Evolutionary conservation across 2,329 filamentous ascomycete genomes (phyloP), one percentile per base, ranked within the genome.

Genomic region (Thelonectria olida): DNA sequence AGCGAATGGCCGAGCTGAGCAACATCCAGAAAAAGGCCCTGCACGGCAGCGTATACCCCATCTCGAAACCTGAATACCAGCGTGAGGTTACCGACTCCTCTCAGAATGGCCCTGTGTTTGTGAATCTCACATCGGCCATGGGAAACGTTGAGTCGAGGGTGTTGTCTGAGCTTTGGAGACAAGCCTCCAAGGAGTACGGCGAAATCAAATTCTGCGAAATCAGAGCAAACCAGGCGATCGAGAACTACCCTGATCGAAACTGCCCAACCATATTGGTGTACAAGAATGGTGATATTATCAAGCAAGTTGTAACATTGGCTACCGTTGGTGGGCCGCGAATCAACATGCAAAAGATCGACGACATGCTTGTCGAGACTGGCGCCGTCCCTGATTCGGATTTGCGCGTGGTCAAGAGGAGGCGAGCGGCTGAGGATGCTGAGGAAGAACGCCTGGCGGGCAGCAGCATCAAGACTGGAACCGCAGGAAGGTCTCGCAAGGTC

Each of bases 201-300:
- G 95, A 99, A 67, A 83, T 99, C 76, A 99, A 99, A 80, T 99
- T 99, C 79, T 98, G 95, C 76, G 92, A 98, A 80, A 98, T 99
- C 69, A 87, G 90, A 69, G 96, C 90, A 7, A 90, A 93, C 73
- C 88, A 97, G 80, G 97, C 96, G 59, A 97, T 99, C 69, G 96
- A 98, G 76, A 93, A 93, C 39, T 99, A 99, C 77, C 96, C 96
- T 2, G 96, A 98, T 72, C 86, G 87, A 58, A 99, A 99, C 76
- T 97, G 93, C 59, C 96, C 96, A 2, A 99, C 96, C 0, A 93
- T 99, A 34, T 75, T 99, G 64, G 87, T 97, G 0, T 99, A 99
- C 79, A 91, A 90, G 74, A 93, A 97, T 71, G 93, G 93, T 17
- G 92, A 99, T 74, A 97, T 99, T 67, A 89, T 89, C 75, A 92